Evolutionary conservation across 768 basidiomycete genomes (phyloP), one percentile per base, ranked within the genome.

Genomic region (Dendrothele bispora): DNA sequence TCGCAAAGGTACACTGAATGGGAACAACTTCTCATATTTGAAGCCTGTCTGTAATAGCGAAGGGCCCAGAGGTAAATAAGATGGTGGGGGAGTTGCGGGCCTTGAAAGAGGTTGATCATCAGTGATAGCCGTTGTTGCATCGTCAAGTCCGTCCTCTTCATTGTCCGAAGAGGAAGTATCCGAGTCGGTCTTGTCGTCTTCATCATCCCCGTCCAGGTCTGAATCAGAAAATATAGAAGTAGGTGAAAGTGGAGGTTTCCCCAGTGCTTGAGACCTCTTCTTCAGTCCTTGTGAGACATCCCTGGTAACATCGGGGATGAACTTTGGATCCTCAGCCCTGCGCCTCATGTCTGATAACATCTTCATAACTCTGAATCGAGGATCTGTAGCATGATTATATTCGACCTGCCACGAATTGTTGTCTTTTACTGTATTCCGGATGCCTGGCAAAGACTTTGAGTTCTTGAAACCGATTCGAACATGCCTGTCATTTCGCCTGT

Each of bases 261-360:
- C n/a, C n/a, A n/a, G n/a, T n/a, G n/a, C n/a, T n/a, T n/a, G n/a
- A n/a, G n/a, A n/a, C n/a, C n/a, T n/a, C n/a, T n/a, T n/a, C n/a
- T n/a, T n/a, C n/a, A n/a, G n/a, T n/a, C n/a, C n/a, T n/a, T n/a
- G n/a, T n/a, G n/a, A n/a, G n/a, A n/a, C n/a, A n/a, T n/a, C 72
- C 52, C 55, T 61, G 55, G 67, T 69, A 4, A 63, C 58, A 27
- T 74, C 75, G 26, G 72, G 67, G 28, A 56, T 59, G 8, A 49
- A 46, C 30, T 72, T 64, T 11, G 66, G 46, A 40, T 70, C 71
- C 0, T 59, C 65, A 8, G 61, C 50, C 64, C 84, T 90, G 52
- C 87, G 73, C 68, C 89, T 91, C 24, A 82, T 77, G 1, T 84
- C 86, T 48, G 83, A 80, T 36, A 91, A 62, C 61, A 83, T 84